Evolutionary conservation across 2,329 filamentous ascomycete species (phyloP), one percentile per base, ranked within the genome.

Genomic region (Raffaelea albimanens): DNA sequence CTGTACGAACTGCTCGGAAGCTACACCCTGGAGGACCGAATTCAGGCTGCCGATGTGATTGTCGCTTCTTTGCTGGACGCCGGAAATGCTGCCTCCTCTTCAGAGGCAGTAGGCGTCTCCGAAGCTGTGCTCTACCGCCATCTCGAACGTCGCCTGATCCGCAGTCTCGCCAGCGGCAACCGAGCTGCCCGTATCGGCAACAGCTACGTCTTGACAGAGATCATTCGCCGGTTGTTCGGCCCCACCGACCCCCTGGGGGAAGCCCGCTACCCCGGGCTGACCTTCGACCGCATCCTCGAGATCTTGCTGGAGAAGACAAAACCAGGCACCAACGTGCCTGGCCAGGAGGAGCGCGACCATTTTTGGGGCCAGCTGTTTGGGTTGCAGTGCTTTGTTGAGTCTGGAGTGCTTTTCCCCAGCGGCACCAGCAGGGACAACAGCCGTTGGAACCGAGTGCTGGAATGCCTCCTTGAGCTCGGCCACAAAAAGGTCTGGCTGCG

Each of bases 121-220:
- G 77, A 82, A 59, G 56, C 66, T 1, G 72, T 77, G 2, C 66
- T 83, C 14, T 63, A 72, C 55, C 68, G 77, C 50, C 80, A 83
- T 56, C 66, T 83, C 25, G 76, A 80, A 53, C 77, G 78, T 59
- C 76, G 85, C 22, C 71, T 98, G 34, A 87, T 96, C 62, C 81
- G 87, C 47, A 93, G 93, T 38, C 79, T 97, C 18, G 89, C 90
- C 52, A 96, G 89, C 62, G 84, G 88, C 47, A 82, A 88, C 49
- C 95, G 95, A 67, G 87, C 87, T 13, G 88, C 91, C 18, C 78
- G 93, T 22, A 69, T 93, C 44, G 93, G 93, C 3, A 96, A 95
- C 63, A 95, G 88, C 46, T 74, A 96, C 47, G 91, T 91, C 0
- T 69, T 97, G 55, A 85, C 89, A 0, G 90, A 96, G 64, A 69